Conservation (phyloP, 768 basidiomycete species). For the Tulasnella sp. region DNA sequence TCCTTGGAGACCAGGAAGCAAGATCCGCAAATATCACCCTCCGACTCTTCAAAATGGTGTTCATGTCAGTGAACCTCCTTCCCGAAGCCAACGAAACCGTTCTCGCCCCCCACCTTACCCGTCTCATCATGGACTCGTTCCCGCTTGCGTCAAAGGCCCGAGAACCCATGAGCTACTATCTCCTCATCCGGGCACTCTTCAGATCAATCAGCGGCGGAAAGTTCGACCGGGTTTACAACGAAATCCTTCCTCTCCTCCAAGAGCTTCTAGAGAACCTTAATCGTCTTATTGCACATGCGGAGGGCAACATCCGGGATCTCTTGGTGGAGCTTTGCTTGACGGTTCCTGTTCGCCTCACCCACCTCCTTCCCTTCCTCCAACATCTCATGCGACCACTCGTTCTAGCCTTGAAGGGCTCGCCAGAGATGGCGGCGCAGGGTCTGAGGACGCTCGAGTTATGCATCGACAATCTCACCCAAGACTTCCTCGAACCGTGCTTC, state of each 20-base stretch:
- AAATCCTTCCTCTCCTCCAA: slow-evolving; percentile 89
- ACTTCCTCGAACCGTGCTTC: slow-evolving; percentile 94
- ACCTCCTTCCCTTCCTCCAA: slow-evolving; percentile 87
- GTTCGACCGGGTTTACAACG: slow-evolving; percentile 91
- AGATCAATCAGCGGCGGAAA: slow-evolving; percentile 87
- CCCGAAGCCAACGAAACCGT: slow-evolving; percentile 79
- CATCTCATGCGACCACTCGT: slow-evolving; percentile 97
- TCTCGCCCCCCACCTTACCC: slow-evolving; percentile 85
- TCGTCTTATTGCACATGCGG: slow-evolving; percentile 76
- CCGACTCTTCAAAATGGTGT: slow-evolving; percentile 92
- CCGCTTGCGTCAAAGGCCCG: slow-evolving; percentile 85
- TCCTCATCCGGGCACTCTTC: slow-evolving; percentile 85
- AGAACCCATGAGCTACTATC: slow-evolving; percentile 88
- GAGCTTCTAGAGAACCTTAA: slow-evolving; percentile 96
- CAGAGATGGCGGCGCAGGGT: slow-evolving; percentile 91
- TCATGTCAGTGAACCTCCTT: slow-evolving; percentile 70
- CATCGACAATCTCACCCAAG: slow-evolving; percentile 95
- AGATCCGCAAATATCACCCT: slow-evolving; percentile 75
- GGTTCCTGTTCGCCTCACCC: slow-evolving; percentile 89
- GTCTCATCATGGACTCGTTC: slow-evolving; percentile 93
- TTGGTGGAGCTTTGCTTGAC: slow-evolving; percentile 96
- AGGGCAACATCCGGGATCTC: slow-evolving; percentile 67
- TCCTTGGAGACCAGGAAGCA: slow-evolving; percentile 80
- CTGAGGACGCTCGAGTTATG: slow-evolving; percentile 95
- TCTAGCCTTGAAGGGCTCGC: slow-evolving; percentile 74